Percentiles rank a stretch among this genome's conserved stretches.
These are phyloP conservation scores for Thelonectria blattea DNA, from an alignment of 2,329 filamentous ascomycete genomes.

Conservation along the genomic window DNA sequence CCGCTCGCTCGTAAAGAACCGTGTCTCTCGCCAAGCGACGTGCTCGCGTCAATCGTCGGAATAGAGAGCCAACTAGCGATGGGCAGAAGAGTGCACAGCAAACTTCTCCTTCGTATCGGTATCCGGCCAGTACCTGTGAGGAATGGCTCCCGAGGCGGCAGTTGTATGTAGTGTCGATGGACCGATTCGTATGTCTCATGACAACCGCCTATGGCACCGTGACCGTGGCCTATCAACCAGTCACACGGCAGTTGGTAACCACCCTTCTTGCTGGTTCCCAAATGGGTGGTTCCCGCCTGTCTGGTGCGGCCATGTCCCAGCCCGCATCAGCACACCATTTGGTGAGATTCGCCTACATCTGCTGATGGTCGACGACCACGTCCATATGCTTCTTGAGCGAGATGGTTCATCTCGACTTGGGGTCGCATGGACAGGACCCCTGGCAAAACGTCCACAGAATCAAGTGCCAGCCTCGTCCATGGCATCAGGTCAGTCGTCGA, in stretches of 20 bases:
- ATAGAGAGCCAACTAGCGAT: background rate
- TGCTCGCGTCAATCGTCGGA: no score
- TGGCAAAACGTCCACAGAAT: slow-evolving; percentile 17
- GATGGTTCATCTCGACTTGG: slow-evolving; percentile 22
- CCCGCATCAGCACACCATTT: background rate
- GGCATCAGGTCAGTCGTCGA: slow-evolving; percentile 13
- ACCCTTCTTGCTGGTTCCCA: slow-evolving; percentile 24
- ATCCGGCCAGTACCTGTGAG: background rate
- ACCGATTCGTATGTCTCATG: slow-evolving; percentile 18
- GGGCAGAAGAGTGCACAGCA: background rate
- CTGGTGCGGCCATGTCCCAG: background rate
- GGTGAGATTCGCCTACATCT: background rate
- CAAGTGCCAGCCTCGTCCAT: slow-evolving; percentile 34
- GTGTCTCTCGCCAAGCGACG: background rate
- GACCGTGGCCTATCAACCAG: slow-evolving; percentile 22
- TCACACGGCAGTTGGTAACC: slow-evolving; percentile 22
- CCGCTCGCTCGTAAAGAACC: no score
- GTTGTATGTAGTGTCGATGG: slow-evolving; percentile 8
- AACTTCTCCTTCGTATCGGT: background rate
- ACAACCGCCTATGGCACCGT: slow-evolving; percentile 13
- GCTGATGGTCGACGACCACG: slow-evolving; percentile 2
- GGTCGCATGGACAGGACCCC: slow-evolving; percentile 17
- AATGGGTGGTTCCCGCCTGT: slow-evolving; percentile 17
- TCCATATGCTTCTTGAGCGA: background rate
- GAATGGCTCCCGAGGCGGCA: slow-evolving; percentile 8